Evolutionary conservation across 129 eudicot genomes (phyloP).

Genomic region (carrot (Daucus carota)): DH1_v3.0 NC_030384.2:41904501-41905000

Average conservation of each 20-base stretch:
- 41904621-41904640: neutral
- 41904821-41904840: neutral
- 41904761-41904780: too few relatives aligned
- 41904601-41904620: neutral
- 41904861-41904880: neutral
- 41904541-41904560: neutral
- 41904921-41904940: constrained; percentile 27
- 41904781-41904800: neutral
- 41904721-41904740: neutral
- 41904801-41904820: neutral
- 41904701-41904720: neutral
- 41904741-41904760: neutral
- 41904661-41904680: neutral
- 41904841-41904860: neutral
- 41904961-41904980: constrained; percentile 25
- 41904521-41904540: too few relatives aligned
- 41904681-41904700: neutral
- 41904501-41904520: neutral
- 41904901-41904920: constrained; percentile 29
- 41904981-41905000: constrained; percentile 36
- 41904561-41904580: neutral
- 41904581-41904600: neutral
- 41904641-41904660: neutral
- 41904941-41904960: constrained; percentile 55
- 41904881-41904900: constrained; percentile 14